Base-by-base conservation (phyloP, 2,329 filamentous ascomycete species). In the Atkinsonella texensis region DNA sequence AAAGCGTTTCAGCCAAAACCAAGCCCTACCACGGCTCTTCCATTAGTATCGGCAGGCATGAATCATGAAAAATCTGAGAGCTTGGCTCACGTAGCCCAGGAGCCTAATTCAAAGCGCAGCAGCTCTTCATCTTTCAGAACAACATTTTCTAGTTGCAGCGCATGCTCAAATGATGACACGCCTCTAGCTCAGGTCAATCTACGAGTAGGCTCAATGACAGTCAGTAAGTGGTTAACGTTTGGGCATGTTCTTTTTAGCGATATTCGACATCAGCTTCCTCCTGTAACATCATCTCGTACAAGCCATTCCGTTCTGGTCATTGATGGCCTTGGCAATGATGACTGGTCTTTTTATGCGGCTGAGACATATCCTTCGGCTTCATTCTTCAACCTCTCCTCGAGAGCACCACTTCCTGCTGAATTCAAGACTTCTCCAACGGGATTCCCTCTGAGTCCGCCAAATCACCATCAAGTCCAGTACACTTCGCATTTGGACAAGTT, bases 171-270 rank as follows among this genome's bases (percentile, higher is more conserved):
- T 17, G 77, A 81, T 56, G 79, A 76, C 53, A 81, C 82, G 2
- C 80, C 83, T 1, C 68, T 84, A 18, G 79, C 81, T 0, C 83
- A 85, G 63, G 84, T 89, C 55, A 89, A 89, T 60, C 75, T 93
- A 20, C 77, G 87, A 2, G 83, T 89, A 15, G 87, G 84, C 4
- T 89, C 87, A 2, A 82, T 93, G 73, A 89, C 87, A 54, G 87
- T 89, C 23, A 89, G 85, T 73, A 90, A 90, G 62, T 93, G 87
- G 87, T 77, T 93, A 23, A 88, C 85, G 0, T 91, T 91, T 63
- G 87, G 87, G 1, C 84, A 89, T 58, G 85, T 91, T 0, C 73
- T 93, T 4, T 90, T 93, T 69, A 89, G 85, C 58, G 87, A 88
- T 11, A 81, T 85, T 5, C 80, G 87, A 28, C 83, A 87, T 45